Evolutionary conservation across 2,329 filamentous ascomycete species (phyloP), one percentile per base, ranked within the genome.

Genomic region (Huntiella savannae): DNA sequence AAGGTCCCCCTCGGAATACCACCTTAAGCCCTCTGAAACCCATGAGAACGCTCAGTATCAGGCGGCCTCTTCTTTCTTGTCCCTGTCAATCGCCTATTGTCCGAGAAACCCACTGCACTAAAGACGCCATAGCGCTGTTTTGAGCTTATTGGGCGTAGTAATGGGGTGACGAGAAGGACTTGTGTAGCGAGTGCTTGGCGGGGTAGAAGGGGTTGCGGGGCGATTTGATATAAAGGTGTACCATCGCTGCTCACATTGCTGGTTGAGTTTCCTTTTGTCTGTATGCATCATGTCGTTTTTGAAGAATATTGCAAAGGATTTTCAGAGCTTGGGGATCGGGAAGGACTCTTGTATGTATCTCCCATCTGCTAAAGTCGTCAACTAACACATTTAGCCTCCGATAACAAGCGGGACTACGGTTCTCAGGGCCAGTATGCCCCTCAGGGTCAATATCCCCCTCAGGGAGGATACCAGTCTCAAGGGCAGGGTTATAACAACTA

Each of bases 291-390:
- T 67, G 63, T 66, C 63, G 33, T 66, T 66, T 54, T 61, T 66
- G 55, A 62, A 62, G 51, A 64, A 64, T 53, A 53, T 66, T 41
- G 57, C 60, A 49, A 58, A 63, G 53, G 58, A 64, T 52, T 61
- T 67, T 37, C 66, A 71, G 54, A 63, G 64, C 53, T 60, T 72
- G 46, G 63, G 60, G 43, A 60, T 70, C 53, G 22, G 22, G 40
- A 65, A 52, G 28, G 50, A 40, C 45, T 37, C 43, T n/a, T 13
- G 32, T 37, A 38, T 12, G 32, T 42, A 43, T 28, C 38, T 40
- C 47, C 16, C 15, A 28, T 43, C 40, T 37, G 12, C 12, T 33
- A 15, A 5, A 15, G 10, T 28, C 19, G n/a, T 5, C 33, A 15
- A 15, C 19, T 38, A 6, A 17, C 37, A 5, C 10, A 10, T 34